Percentiles rank a stretch among this genome's conserved stretches.
These are phyloP conservation scores for Collybia mongolica DNA, from an alignment of 768 basidiomycete species.

Conservation along the genomic window DNA sequence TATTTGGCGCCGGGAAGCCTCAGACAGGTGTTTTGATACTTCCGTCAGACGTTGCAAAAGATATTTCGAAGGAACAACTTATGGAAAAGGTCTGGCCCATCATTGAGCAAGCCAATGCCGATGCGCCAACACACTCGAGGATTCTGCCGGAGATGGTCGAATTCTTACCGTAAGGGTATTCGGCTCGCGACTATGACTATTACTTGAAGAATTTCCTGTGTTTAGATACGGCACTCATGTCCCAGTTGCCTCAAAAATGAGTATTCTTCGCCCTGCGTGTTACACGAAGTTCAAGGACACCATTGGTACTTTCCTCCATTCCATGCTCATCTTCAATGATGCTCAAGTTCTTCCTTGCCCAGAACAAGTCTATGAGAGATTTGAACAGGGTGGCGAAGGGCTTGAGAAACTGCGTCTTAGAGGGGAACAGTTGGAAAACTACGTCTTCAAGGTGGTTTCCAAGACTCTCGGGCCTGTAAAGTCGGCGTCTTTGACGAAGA, in stretches of 20 bases:
- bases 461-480: conserved; percentile 31
- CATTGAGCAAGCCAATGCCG: conserved; percentile 47
- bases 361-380: conserved; percentile 35
- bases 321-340: too few species aligned
- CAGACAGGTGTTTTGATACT: conserved; percentile 52
- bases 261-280: conserved; percentile 45
- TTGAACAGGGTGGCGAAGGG: conserved; percentile 36
- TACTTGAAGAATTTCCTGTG: background rate
- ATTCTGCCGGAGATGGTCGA: conserved; percentile 49
- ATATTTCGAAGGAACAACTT: conserved; percentile 17
- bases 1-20: conserved; percentile 49
- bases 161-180: conserved; percentile 39
- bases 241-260: conserved; percentile 51
- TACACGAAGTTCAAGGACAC: conserved; percentile 48
- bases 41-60: conserved; percentile 38
- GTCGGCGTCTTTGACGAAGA: conserved; percentile 22
- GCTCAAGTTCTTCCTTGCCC: too few species aligned
- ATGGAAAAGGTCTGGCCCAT: conserved; percentile 40
- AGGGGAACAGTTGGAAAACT: conserved; percentile 29
- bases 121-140: conserved; percentile 52
- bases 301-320: conserved; percentile 30
- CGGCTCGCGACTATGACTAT: background rate
- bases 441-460: conserved; percentile 31
- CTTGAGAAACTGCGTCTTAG: conserved; percentile 22
- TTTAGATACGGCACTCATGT: conserved; percentile 38